Conservation (phyloP, 1,284 basidiomycete species). For the Cerioporus squamosus region DNA sequence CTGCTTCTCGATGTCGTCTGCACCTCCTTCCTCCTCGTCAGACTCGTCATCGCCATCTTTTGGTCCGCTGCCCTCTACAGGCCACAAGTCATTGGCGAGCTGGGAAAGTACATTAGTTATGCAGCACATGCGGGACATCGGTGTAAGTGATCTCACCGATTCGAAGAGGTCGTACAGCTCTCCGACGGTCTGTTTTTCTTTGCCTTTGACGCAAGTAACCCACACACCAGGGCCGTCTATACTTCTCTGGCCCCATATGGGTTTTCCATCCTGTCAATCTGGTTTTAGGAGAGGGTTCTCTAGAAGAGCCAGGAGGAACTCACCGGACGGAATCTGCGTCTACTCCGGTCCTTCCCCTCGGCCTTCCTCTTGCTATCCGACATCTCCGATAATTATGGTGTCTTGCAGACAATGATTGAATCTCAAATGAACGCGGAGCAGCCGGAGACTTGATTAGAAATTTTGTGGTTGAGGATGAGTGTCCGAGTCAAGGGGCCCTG, state of each 20-base stretch:
- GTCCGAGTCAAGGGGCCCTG: background rate
- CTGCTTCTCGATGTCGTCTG: conserved; percentile 65
- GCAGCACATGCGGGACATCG: background rate
- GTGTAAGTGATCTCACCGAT: conserved; percentile 49
- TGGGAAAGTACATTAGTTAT: conserved; percentile 30
- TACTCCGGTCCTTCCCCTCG: conserved; percentile 28
- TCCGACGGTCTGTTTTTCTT: conserved; percentile 74
- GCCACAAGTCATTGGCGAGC: conserved; percentile 77
- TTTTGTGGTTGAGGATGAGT: background rate
- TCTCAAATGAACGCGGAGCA: background rate
- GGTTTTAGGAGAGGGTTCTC: background rate
- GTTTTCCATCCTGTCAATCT: conserved; percentile 57
- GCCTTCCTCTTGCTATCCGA: conserved; percentile 31
- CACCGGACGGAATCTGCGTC: conserved; percentile 31
- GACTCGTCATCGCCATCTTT: conserved; percentile 29
- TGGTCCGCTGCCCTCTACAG: conserved; percentile 32
- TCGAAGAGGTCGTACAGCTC: conserved; percentile 82
- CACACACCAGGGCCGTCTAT: conserved; percentile 82
- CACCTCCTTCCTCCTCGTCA: conserved; percentile 39
- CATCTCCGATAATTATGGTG: conserved; percentile 15
- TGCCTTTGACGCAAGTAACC: conserved; percentile 82
- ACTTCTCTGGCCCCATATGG: conserved; percentile 62
- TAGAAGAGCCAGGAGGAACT: background rate
- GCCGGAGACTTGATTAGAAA: background rate
- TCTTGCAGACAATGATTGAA: too few species aligned